These are phyloP conservation scores for Beauveria sp. DNA, from an alignment of 2,329 filamentous ascomycete species.

Conservation along the genomic window DNA sequence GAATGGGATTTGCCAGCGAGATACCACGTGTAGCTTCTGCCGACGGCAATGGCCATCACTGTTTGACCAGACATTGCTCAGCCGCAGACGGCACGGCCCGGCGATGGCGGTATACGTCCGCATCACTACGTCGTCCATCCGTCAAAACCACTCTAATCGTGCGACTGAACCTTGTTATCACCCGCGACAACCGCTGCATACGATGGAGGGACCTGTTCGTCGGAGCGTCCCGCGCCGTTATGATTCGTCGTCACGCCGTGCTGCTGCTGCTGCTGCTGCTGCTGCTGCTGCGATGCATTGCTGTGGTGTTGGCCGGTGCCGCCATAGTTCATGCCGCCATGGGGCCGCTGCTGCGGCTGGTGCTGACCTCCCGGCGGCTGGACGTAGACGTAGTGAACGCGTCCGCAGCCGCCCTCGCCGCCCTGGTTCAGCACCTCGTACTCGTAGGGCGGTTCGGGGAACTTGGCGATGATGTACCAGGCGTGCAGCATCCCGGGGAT, in stretches of 20 bases:
- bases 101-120: neutral
- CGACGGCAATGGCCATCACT: neutral
- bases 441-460: constrained; percentile 66
- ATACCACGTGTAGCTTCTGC: neutral
- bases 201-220: constrained; percentile 56
- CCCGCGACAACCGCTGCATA: constrained; percentile 87
- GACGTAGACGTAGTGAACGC: constrained; percentile 70
- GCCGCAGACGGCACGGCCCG: neutral
- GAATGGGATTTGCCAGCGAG: too few species aligned
- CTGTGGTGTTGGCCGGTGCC: constrained; percentile 17
- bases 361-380: constrained; percentile 38
- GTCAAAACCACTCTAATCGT: constrained; percentile 17
- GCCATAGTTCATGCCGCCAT: constrained; percentile 33
- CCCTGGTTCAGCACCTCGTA: constrained; percentile 60
- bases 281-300: constrained; percentile 14
- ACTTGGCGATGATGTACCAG: constrained; percentile 95
- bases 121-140: constrained; percentile 18
- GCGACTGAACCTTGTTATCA: constrained; percentile 77
- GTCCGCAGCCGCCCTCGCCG: constrained; percentile 30
- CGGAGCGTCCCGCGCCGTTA: constrained; percentile 25
- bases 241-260: constrained; percentile 30
- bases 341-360: constrained; percentile 33
- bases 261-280: constrained; percentile 16
- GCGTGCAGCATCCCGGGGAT: constrained; percentile 86
- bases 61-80: neutral